These are phyloP conservation scores for Kregervanrija delftensis DNA, from an alignment of 805 yeast species.

Conservation along the genomic window DNA sequence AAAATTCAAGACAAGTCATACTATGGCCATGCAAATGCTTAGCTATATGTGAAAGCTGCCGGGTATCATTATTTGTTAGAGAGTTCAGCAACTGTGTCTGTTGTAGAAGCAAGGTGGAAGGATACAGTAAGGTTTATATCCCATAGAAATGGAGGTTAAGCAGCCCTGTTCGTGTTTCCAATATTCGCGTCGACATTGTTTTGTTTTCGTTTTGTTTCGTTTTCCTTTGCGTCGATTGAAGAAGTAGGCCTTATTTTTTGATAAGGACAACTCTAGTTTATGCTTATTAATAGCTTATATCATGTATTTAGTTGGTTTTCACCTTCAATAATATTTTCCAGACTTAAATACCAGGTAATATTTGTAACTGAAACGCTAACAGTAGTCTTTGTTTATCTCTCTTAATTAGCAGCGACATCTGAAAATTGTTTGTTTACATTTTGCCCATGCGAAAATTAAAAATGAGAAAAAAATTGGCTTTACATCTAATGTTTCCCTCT, in stretches of 20 bases:
- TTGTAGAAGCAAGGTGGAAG: conserved; percentile 69
- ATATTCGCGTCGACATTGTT: neutral
- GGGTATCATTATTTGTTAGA: conserved; percentile 63
- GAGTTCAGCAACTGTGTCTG: conserved; percentile 79
- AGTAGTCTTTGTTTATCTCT: too few relatives aligned
- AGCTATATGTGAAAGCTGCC: conserved; percentile 80
- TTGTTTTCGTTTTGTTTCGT: neutral
- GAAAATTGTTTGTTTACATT: conserved; percentile 1
- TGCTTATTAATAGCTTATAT: too few relatives aligned
- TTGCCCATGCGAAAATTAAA: neutral
- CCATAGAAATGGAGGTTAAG: conserved; percentile 32
- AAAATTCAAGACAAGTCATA: conserved; percentile 64
- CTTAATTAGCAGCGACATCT: too few relatives aligned
- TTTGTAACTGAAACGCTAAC: too few relatives aligned
- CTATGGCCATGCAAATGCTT: conserved; percentile 93
- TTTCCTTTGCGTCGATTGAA: neutral
- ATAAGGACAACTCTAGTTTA: too few relatives aligned
- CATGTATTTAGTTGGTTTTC: too few relatives aligned
- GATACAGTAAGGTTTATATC: conserved; percentile 51
- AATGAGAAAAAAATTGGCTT: too few relatives aligned
- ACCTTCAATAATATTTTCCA: too few relatives aligned
- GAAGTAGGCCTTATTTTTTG: too few relatives aligned
- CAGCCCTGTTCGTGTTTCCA: neutral
- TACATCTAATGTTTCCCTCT: too few relatives aligned
- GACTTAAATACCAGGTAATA: too few relatives aligned